These are phyloP conservation scores for Skeletonema tropicum DNA, from an alignment of 108 stramenopile species.

Conservation along the genomic window DNA sequence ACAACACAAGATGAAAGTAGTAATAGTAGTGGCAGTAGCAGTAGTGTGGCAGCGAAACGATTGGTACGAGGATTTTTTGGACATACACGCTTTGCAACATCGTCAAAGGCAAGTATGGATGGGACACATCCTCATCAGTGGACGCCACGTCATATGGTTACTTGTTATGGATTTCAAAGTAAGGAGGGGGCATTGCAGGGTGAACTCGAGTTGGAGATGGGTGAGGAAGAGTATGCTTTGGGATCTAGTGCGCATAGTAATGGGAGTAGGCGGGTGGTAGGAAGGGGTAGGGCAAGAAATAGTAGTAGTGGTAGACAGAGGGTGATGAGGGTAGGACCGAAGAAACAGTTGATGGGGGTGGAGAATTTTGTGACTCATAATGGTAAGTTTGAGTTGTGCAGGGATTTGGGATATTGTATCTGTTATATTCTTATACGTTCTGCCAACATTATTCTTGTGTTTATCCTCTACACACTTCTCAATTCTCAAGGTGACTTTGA, in stretches of 20 bases:
- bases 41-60: background rate
- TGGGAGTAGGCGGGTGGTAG: no score
- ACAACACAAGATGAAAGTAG: background rate
- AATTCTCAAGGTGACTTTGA: slow-evolving; percentile 67
- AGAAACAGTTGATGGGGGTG: slow-evolving; percentile 23
- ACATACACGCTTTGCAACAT: slow-evolving; percentile 78
- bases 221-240: no score
- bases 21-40: background rate
- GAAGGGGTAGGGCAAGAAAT: no score
- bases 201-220: no score
- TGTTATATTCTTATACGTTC: background rate
- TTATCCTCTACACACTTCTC: no score
- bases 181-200: no score
- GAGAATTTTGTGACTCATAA: slow-evolving; percentile 80
- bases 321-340: background rate
- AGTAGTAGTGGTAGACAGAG: no score
- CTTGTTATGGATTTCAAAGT: no score
- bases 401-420: no score
- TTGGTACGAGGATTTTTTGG: slow-evolving; percentile 52
- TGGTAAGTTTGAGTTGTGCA: background rate
- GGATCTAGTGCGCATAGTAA: no score
- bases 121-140: slow-evolving; percentile 81
- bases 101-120: slow-evolving; percentile 57
- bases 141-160: slow-evolving; percentile 36
- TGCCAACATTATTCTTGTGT: no score